Evolutionary conservation across 805 yeast species (phyloP).

Genomic region (Blastobotrys terrestris): DNA sequence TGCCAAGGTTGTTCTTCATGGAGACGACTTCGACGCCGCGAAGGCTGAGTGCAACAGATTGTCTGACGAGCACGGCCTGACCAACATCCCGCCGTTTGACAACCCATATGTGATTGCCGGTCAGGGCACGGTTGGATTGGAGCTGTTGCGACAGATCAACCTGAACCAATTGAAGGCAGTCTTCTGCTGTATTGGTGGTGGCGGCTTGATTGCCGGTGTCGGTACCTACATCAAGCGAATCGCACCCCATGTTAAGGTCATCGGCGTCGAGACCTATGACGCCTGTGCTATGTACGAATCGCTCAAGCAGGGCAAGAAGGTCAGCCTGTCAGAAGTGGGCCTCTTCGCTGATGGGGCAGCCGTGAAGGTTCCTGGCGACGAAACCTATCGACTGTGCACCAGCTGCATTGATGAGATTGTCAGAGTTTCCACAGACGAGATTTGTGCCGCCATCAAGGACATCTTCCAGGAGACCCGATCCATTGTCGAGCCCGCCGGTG

Average conservation of each 20-base stretch:
- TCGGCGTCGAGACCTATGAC: slow-evolving; percentile 94
- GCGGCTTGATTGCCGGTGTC: slow-evolving; percentile 90
- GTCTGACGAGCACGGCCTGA: slow-evolving; percentile 60
- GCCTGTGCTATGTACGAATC: slow-evolving; percentile 89
- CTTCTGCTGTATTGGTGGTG: slow-evolving; percentile 94
- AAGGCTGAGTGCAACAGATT: slow-evolving; percentile 81
- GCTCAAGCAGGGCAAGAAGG: slow-evolving; percentile 48
- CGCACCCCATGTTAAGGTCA: slow-evolving; percentile 94
- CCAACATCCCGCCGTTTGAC: slow-evolving; percentile 96
- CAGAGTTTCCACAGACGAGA: slow-evolving; percentile 82
- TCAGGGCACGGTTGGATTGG: slow-evolving; percentile 96
- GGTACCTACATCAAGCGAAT: slow-evolving; percentile 85
- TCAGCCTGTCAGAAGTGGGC: slow-evolving; percentile 70
- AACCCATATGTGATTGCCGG: slow-evolving; percentile 99
- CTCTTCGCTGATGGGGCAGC: slow-evolving; percentile 98
- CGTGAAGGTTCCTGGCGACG: slow-evolving; percentile 82
- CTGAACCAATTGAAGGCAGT: slow-evolving; percentile 74
- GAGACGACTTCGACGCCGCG: slow-evolving; percentile 94
- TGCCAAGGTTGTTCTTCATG: slow-evolving; percentile 85
- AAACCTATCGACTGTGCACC: slow-evolving; percentile 75
- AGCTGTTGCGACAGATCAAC: slow-evolving; percentile 79
- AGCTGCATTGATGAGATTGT: slow-evolving; percentile 86
- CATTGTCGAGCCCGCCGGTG: slow-evolving; percentile 95
- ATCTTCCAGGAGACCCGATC: slow-evolving; percentile 93
- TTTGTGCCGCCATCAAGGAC: slow-evolving; percentile 95